These are phyloP conservation scores for Conoideocrella luteorostrata DNA, from an alignment of 2,329 filamentous ascomycete species.

Conservation along the genomic window DNA sequence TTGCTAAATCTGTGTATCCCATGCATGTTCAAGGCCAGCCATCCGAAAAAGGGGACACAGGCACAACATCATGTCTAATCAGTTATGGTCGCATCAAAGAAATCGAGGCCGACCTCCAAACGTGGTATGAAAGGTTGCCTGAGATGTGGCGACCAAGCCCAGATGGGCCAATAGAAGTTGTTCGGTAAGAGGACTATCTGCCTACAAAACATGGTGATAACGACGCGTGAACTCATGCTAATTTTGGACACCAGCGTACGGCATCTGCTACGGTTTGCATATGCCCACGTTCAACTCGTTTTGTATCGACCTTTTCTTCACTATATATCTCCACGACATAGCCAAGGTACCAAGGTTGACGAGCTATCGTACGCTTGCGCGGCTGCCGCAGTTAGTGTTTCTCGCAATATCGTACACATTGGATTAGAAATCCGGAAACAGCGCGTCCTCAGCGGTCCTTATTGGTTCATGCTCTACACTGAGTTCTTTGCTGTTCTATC, in stretches of 20 bases:
- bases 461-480: constrained; percentile 83
- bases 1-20: constrained; percentile 61
- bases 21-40: constrained; percentile 49
- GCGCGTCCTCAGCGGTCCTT: constrained; percentile 69
- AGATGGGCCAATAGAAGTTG: constrained; percentile 66
- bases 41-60: constrained; percentile 33
- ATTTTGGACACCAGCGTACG: constrained; percentile 47
- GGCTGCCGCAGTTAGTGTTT: constrained; percentile 54
- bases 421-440: constrained; percentile 70
- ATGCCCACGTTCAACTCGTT: constrained; percentile 76
- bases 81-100: constrained; percentile 58
- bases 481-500: constrained; percentile 78
- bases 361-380: constrained; percentile 72
- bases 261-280: constrained; percentile 71
- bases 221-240: background rate
- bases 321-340: constrained; percentile 64
- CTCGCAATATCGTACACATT: constrained; percentile 71
- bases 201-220: background rate
- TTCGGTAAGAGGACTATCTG: constrained; percentile 53
- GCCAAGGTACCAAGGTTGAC: constrained; percentile 54
- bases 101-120: constrained; percentile 56
- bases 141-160: constrained; percentile 71
- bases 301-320: constrained; percentile 79
- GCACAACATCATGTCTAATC: constrained; percentile 52
- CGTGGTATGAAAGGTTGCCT: constrained; percentile 63